These are phyloP conservation scores for Dioscorea alata DNA, from an alignment of 106 monocot species.

Conservation along the genomic window DNA sequence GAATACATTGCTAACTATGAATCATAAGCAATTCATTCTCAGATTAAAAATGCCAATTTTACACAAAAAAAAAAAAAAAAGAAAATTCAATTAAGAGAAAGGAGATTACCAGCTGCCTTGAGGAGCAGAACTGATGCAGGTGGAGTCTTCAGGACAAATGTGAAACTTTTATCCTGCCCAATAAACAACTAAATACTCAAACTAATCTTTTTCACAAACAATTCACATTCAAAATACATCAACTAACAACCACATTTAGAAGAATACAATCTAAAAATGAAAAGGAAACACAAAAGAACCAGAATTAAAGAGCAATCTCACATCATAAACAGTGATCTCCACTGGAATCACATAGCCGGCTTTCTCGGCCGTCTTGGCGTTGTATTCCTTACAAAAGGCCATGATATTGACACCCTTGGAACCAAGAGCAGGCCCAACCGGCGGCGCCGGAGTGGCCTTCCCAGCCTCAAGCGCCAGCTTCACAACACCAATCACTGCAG, in stretches of 20 bases:
- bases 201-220: background rate
- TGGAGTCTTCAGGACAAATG: slow-evolving; percentile 93
- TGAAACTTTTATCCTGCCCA: slow-evolving; percentile 93
- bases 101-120: slow-evolving; percentile 74
- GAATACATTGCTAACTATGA: no score
- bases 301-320: slow-evolving; percentile 28
- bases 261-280: background rate
- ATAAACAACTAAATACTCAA: background rate
- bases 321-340: slow-evolving; percentile 96
- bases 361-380: slow-evolving; percentile 93
- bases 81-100: no score
- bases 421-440: slow-evolving; percentile 97
- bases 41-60: no score
- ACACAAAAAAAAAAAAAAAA: no score
- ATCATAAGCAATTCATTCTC: no score
- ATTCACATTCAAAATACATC: background rate
- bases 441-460: slow-evolving; percentile 97
- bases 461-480: slow-evolving; percentile 96
- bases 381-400: slow-evolving; percentile 99
- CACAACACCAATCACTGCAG: slow-evolving; percentile 70
- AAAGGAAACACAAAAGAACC: background rate
- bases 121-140: slow-evolving; percentile 96
- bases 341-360: slow-evolving; percentile 92
- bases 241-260: no score
- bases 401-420: slow-evolving; percentile 97